Evolutionary conservation across 371 early-diverging fungal genomes (phyloP).

Genomic region (Lichtheimia corymbifera): DNA sequence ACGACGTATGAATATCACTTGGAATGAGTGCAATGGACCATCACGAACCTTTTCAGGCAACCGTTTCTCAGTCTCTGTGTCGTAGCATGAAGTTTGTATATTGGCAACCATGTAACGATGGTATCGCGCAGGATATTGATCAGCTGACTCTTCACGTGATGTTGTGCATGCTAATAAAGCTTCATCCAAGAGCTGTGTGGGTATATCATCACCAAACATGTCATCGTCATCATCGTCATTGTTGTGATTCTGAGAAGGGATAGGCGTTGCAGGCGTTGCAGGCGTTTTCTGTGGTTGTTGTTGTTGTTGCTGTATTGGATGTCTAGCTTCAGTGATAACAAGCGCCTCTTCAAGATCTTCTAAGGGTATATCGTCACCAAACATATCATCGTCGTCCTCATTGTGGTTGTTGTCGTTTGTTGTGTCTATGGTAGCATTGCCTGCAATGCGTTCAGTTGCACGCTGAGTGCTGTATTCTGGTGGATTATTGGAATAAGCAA

Average conservation of each 20-base stretch:
- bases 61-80: background rate
- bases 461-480: background rate
- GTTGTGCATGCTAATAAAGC: background rate
- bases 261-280: background rate
- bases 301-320: background rate
- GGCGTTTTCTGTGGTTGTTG: background rate
- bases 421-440: background rate
- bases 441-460: background rate
- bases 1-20: background rate
- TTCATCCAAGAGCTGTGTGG: slow-evolving; percentile 29
- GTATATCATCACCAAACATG: slow-evolving; percentile 48
- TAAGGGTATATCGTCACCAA: slow-evolving; percentile 22
- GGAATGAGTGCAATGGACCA: background rate
- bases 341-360: slow-evolving; percentile 15
- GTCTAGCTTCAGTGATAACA: background rate
- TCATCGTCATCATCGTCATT: slow-evolving; percentile 24
- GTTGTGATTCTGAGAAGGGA: background rate
- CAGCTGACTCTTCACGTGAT: background rate
- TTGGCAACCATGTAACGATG: slow-evolving; percentile 16
- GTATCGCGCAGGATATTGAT: slow-evolving; percentile 5
- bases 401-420: no score
- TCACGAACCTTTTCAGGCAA: slow-evolving; percentile 15
- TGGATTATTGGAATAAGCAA: slow-evolving; percentile 1
- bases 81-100: slow-evolving; percentile 1
- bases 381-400: slow-evolving; percentile 19